Evolutionary conservation across 495 filamentous ascomycete genomes (phyloP), one percentile per base, ranked within the genome.

Genomic region (Podospora sp.): DNA sequence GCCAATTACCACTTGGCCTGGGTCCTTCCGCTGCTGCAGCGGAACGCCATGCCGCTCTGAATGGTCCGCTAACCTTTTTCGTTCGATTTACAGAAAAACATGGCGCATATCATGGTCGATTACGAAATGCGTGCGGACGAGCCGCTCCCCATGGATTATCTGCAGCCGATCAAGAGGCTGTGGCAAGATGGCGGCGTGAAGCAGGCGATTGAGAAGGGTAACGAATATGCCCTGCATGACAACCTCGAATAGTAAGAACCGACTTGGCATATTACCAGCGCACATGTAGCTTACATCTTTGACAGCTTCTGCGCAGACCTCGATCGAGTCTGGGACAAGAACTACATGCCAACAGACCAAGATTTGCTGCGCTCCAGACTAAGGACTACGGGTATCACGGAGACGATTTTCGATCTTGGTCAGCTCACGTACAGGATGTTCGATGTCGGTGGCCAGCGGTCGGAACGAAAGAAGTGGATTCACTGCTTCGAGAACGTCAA

Each of bases 381-480:
- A 76, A 87, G 94, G 70, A 98, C 94, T 20, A 98, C 95, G 8
- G 95, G 95, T 72, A 99, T 99, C 68, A 99, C 93, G 46, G 95
- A 99, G 78, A 97, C 95, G 0, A 83, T 96, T 66, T 99, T 99
- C 79, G 94, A 97, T 76, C 85, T 98, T 24, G 94, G 94, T 27
- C 88, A 94, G 69, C 87, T 98, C 77, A 97, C 94, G 69, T 99
- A 97, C 78, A 89, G 93, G 60, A 99, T 99, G 95, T 97, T 98
- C 82, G 95, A 99, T 73, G 95, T 99, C 66, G 95, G 95, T 72
- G 95, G 95, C 61, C 95, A 99, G 78, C 84, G 95, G 70, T 98
- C 96, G 24, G 95, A 99, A 72, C 90, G 95, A 61, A 99, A 99
- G 86, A 99, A 99, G 80, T 99, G 95, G 95, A 97, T 99, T 70